Evolutionary conservation across 164 flowering plant genomes (phyloP), one percentile per base, ranked within the genome.

Genomic region (Nelumbo lutea): DNA sequence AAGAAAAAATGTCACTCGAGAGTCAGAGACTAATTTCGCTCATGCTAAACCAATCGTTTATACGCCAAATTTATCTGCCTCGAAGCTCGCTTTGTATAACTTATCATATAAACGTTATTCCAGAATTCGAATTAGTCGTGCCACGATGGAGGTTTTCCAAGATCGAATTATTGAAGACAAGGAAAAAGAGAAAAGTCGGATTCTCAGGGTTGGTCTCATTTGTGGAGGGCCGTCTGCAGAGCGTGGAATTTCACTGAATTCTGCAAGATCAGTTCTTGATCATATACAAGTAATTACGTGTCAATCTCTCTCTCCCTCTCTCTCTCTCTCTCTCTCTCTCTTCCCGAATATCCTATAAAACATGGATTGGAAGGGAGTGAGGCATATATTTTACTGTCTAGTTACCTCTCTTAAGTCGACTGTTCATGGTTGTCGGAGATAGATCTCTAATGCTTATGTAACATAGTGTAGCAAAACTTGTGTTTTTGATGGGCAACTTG

Each of bases 161-260:
- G 84, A 65, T 60, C 47, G 41, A 2, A 27, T 58, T 58, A 68
- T n/a, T 40, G 80, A 42, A 44, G 65, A 52, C 66, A 67, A 51
- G 41, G 75, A 44, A 65, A 61, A 74, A 58, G 77, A 67, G 69
- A 58, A 64, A 38, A 78, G 55, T 38, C 72, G 79, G 68, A 79
- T 81, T 46, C 71, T 93, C 66, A 82, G 82, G 69, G 89, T 90
- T 42, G 96, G 98, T 53, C 14, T 93, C 13, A 72, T 93, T 6
- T 93, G 98, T 44, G 98, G 98, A 4, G 98, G 96, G 43, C 98
- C 96, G 0, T 93, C 98, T 5, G 88, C 89, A 1, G 98, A 93
- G 85, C 90, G 95, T 4, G 98, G 96, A 45, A 89, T 93, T 63
- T 93, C 98, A 1, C 85, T 93, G 63, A 93, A 90, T 70, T 93